A percentile compares a stretch with the other conserved stretches of the same genome.
Evolutionary conservation across 1,284 basidiomycete genomes (phyloP).

Genomic region (Cystobasidiaceae sp.): DNA sequence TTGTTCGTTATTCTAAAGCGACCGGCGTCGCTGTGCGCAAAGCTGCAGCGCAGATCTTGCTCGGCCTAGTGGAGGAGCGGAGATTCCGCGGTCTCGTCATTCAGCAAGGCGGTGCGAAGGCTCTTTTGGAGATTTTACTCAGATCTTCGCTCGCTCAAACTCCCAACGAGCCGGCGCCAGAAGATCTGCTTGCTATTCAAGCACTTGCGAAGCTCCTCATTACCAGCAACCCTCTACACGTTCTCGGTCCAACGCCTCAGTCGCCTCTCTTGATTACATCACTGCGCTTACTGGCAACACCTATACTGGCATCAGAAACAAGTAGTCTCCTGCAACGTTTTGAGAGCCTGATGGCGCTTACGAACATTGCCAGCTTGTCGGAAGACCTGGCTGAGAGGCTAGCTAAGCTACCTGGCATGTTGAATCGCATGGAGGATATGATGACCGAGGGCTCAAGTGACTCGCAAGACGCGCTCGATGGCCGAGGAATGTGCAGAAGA

Average conservation of each 20-base stretch:
- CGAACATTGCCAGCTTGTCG: conserved; percentile 81
- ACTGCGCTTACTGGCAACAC: conserved; percentile 65
- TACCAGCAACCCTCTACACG: conserved; percentile 77
- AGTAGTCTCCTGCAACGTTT: conserved; percentile 76
- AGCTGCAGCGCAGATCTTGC: conserved; percentile 54
- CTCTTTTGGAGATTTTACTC: conserved; percentile 61
- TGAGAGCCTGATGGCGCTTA: conserved; percentile 90
- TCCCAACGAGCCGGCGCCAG: conserved; percentile 34
- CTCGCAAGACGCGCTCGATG: conserved; percentile 52
- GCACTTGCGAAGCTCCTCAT: conserved; percentile 89
- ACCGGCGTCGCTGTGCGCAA: conserved; percentile 47
- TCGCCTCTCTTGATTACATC: conserved; percentile 70
- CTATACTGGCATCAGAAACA: conserved; percentile 58
- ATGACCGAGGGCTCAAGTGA: conserved; percentile 52
- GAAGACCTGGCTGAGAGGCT: conserved; percentile 62
- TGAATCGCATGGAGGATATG: conserved; percentile 67
- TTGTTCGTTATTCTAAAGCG: conserved; percentile 57
- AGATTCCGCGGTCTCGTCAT: conserved; percentile 70
- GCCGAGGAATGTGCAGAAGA: conserved; percentile 72
- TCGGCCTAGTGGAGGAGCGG: conserved; percentile 70
- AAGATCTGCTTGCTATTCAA: conserved; percentile 67
- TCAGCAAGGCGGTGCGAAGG: conserved; percentile 74
- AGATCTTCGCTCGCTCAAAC: neutral
- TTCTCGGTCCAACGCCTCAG: conserved; percentile 69
- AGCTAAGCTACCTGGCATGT: conserved; percentile 56